Evolutionary conservation across 129 eudicot genomes (phyloP), one percentile per base, ranked within the genome.

Genomic region (Pittosporum tobira): DNA sequence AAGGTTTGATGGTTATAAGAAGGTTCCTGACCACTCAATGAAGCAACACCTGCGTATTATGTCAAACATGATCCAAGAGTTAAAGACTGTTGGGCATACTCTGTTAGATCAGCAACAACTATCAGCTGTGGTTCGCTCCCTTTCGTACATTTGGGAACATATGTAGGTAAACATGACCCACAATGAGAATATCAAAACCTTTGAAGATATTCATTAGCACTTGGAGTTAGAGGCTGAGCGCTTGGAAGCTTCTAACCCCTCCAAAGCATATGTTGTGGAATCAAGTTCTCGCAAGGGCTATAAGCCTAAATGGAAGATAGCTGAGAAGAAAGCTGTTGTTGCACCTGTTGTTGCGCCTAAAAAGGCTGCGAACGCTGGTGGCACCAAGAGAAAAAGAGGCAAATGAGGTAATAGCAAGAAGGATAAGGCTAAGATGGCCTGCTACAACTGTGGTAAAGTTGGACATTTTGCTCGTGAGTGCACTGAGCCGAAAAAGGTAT

Each of bases 191-290:
- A 46, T 46, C 51, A 46, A 46, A 15, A 51, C 9, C 2, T 51
- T 51, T 51, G 57, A 51, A 4, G 57, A 51, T 9, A 6, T 59
- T 3, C 5, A 31, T 2, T 11, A 16, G 6, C 16, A 59, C 23
- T 42, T 37, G 19, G 50, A 59, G 22, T n/a, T 59, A 5, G 64
- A 59, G 30, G 64, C 1, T 19, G 64, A 59, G 64, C 50, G 5
- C 7, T 6, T 59, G 3, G 19, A 18, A 6, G 50, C 50, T 30
- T 21, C 27, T 4, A 57, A 34, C 14, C 10, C 62, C 15, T 5
- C 36, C 11, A 16, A 9, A 14, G 15, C 7, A 31, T 58, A 31
- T 58, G 47, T 11, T 5, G 28, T 20, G 19, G 48, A 40, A 4
- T 40, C 51, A 23, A 14, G 21, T 40, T 60, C 22, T 31, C 20